Evolutionary conservation across 257 asterid genomes (phyloP).

Genomic region (Avicennia marina): DNA sequence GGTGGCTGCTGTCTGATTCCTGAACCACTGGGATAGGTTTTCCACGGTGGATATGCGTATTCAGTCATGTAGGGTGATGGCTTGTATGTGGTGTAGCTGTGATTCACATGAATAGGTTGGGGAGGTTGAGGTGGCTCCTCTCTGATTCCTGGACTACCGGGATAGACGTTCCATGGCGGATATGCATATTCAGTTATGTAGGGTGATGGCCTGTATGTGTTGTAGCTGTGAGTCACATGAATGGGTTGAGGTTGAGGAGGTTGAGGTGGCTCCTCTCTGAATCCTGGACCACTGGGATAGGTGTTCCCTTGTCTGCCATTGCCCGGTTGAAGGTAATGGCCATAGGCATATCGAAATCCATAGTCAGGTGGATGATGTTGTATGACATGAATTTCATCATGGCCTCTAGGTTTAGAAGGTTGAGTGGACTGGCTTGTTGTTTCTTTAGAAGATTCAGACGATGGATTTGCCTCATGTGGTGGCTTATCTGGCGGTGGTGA

Average conservation of each 20-base stretch:
- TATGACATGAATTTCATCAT: conserved; percentile 64
- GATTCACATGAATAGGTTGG: too few species aligned
- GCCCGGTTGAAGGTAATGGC: conserved; percentile 30
- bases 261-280: conserved; percentile 32
- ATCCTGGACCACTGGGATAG: conserved; percentile 23
- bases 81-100: too few species aligned
- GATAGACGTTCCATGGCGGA: too few species aligned
- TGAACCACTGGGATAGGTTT: too few species aligned
- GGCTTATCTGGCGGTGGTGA: conserved; percentile 29
- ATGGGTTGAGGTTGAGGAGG: conserved; percentile 11
- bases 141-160: too few species aligned
- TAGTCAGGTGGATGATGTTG: conserved; percentile 64
- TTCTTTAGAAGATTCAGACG: conserved; percentile 26
- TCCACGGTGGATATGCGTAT: conserved; percentile 37
- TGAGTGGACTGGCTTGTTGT: conserved; percentile 26
- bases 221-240: too few species aligned
- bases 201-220: conserved; percentile 53
- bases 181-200: conserved; percentile 50
- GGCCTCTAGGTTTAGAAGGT: conserved; percentile 38
- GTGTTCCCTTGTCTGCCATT: conserved; percentile 26
- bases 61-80: conserved; percentile 58
- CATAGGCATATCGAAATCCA: conserved; percentile 32
- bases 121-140: conserved; percentile 31
- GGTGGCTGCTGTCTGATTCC: too few species aligned
- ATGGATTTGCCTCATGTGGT: conserved; percentile 31